Base-by-base conservation (phyloP, 31 red algal species). In the Porphyra umbilicalis region DNA sequence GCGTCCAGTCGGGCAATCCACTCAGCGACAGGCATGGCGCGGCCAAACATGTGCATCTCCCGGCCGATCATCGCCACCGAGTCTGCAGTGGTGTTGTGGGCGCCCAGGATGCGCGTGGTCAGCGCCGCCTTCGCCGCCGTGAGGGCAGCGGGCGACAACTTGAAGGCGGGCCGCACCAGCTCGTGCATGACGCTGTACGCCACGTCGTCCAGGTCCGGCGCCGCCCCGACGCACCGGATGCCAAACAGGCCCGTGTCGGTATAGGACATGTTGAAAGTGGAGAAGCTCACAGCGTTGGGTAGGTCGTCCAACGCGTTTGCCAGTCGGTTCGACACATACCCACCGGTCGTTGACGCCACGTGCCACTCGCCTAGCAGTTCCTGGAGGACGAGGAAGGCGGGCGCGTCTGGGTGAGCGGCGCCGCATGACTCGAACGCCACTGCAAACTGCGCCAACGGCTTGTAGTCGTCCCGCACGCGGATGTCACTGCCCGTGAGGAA, bases 211-310 rank as follows among this genome's bases (percentile, higher is more conserved):
- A 90, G 76, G 30, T 86, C 38, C 0, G 75, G 32, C 35, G 88
- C 84, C 35, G 88, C 36, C 35, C 85, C 84, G 30, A 90, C 36
- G 34, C 42, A 36, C 71, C 87, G 87, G 15, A 85, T 84, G 8
- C 88, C 88, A 38, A 86, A 90, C 29, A 90, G 84, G 67, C 88
- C 88, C 32, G 88, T 90, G 79, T 90, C 88, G 2, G 83, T 85
- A 75, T 90, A 90, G 16, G 88, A 79, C 30, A 84, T 88, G 80
- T 90, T 90, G 84, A 86, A 90, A 4, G 57, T 71, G 3, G 57
- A 71, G 57, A 71, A 71, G 57, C 57, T 18, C 25, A 71, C 57
- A 18, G 57, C 57, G 57, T 71, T 71, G 57, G 3, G 57, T 29
- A 71, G 57, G 25, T 29, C 57, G 57, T 71, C 25, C 40, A 87